Evolutionary conservation across 768 basidiomycete genomes (phyloP), one percentile per base, ranked within the genome.

Genomic region (Pholiota conissans): DNA sequence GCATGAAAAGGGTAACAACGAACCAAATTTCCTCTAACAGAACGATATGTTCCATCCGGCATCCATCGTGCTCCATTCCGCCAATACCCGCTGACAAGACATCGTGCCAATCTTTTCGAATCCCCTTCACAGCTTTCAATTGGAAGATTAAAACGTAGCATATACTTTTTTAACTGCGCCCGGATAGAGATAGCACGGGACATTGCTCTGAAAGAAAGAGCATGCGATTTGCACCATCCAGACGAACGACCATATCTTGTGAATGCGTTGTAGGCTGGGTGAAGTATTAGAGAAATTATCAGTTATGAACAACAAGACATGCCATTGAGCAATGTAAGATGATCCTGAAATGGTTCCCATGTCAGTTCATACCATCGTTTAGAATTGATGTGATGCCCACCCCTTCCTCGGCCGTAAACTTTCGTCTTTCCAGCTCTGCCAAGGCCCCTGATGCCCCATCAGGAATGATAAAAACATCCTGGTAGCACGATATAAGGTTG

Each of bases 391-490:
- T 54, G 20, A 7, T n/a, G 75, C 83, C 66, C 59, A 94, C 94
- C 66, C 97, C 97, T 83, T 99, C 97, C 72, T 98, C 95, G 0
- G 95, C 94, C 0, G 94, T 98, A 65, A 98, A 98, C 69, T 98
- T 98, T 56, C 97, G 77, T 50, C 94, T 80, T 71, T 98, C 95
- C 13, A 98, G 76, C 71, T 98, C 96, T 3, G 91, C 94, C 29
- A 93, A 69, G 1, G 93, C 93, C 11, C 93, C 93, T 5, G 84
- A 81, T 7, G 89, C 85, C 5, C 94, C 95, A 2, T 94, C 91
- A 3, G 90, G 88, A 55, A 92, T 91, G 24, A 95, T 71, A 69
- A 99, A 99, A 2, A 89, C 86, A 65, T 98, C 94, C 93, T 97
- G 40, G 27, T 53, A 11, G 29, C 22, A 20, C 11, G 35, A 26